phyloP scores from a whole-genome alignment of 495 filamentous ascomycete species.

The Lasiosphaeria ovina region DNA sequence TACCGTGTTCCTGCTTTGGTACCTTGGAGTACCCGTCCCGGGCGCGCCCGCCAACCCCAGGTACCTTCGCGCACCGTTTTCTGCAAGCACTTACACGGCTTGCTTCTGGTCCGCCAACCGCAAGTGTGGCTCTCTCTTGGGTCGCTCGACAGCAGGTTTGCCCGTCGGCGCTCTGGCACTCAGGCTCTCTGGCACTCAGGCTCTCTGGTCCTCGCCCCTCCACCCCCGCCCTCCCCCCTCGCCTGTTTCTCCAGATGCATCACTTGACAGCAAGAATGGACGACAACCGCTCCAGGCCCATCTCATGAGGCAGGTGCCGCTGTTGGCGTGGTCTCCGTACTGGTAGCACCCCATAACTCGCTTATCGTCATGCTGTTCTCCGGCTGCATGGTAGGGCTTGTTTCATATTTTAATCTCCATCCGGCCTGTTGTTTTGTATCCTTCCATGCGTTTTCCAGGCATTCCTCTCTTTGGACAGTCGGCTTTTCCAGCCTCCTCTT shows the following conservation, averaged over 20 bases:
- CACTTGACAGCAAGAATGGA: slow-evolving; percentile 7
- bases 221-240: slow-evolving; percentile 9
- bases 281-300: slow-evolving; percentile 17
- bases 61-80: slow-evolving; percentile 20
- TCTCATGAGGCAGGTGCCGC: slow-evolving; percentile 21
- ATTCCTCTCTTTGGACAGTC: slow-evolving; percentile 33
- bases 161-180: neutral
- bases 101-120: slow-evolving; percentile 2
- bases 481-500: slow-evolving; percentile 34
- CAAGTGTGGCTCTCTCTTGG: slow-evolving; percentile 12
- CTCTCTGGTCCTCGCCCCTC: slow-evolving; percentile 7
- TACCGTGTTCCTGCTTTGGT: slow-evolving; percentile 22
- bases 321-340: slow-evolving; percentile 15
- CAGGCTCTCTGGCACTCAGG: slow-evolving; percentile 8
- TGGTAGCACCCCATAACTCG: slow-evolving; percentile 32
- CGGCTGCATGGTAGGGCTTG: slow-evolving; percentile 48
- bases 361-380: slow-evolving; percentile 46
- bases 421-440: slow-evolving; percentile 43
- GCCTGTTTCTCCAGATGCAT: slow-evolving; percentile 11
- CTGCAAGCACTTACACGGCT: slow-evolving; percentile 23
- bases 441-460: slow-evolving; percentile 46
- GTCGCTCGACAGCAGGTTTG: slow-evolving; percentile 9
- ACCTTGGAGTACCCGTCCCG: slow-evolving; percentile 24
- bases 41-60: slow-evolving; percentile 6
- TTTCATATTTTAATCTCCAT: slow-evolving; percentile 49